These are phyloP conservation scores for Cyclotella baltica DNA, from an alignment of 108 stramenopile species.

Conservation along the genomic window DNA sequence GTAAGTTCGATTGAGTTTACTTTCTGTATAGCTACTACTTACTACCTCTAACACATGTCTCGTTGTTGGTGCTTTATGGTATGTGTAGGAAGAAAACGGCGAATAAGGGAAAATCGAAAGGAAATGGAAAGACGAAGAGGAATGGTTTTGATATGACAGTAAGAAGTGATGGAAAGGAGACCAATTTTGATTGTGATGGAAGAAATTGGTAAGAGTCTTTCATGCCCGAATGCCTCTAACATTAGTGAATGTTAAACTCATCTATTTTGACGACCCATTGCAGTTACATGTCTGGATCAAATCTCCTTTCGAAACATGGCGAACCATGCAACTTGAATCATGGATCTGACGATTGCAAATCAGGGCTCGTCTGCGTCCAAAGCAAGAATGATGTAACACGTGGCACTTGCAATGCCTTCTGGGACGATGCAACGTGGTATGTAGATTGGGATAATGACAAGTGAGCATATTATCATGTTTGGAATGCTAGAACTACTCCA, in stretches of 20 bases:
- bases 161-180: not conserved
- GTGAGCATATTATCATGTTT: not conserved
- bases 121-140: not conserved
- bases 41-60: not conserved
- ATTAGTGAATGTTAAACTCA: not conserved
- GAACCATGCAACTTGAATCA: conserved; percentile 1
- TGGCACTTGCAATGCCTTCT: not conserved
- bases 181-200: conserved; percentile 9
- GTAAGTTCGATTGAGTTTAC: not conserved
- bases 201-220: not conserved
- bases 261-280: not conserved
- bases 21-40: not conserved
- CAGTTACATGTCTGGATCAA: conserved; percentile 1
- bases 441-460: conserved; percentile 10
- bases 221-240: not conserved
- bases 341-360: conserved; percentile 9
- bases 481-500: not conserved
- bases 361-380: conserved; percentile 9
- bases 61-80: not conserved
- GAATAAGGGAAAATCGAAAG: not conserved
- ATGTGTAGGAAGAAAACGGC: conserved; percentile 10
- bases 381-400: not conserved
- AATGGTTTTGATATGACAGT: conserved; percentile 3
- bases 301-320: not conserved
- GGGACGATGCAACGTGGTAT: conserved; percentile 1